Base-by-base conservation (phyloP, 2,329 filamentous ascomycete species). In the Aspergillus japonicus region DNA sequence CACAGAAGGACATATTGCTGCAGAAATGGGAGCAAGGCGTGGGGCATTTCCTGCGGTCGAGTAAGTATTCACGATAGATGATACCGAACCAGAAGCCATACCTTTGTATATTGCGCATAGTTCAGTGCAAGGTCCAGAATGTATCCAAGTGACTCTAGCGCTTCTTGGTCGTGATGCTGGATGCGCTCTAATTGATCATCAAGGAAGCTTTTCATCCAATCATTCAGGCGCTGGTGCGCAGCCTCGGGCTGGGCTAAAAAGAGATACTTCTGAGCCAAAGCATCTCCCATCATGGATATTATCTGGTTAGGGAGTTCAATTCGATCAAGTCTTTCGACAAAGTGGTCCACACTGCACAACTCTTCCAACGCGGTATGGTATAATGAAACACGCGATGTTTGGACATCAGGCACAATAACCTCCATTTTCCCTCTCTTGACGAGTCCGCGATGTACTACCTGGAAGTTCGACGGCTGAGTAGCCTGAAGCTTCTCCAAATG, bases 281-380 rank as follows among this genome's bases (percentile, higher is more conserved):
- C 89, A 69, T 96, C 90, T 2, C 84, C 85, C 14, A 96, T 78
- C 4, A 90, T 86, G 5, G 92, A 90, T 47, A 92, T 86, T 2
- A 96, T 81, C 74, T 96, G 92, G 63, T 90, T 92, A 0, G 92
- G 92, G 47, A 92, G 78, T 73, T 95, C 90, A 26, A 96, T 87
- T 65, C 83, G 89, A 66, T 96, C 91, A 8, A 96, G 75, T 58
- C 85, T 89, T 49, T 85, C 83, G 5, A 92, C 87, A 61, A 96
- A 88, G 53, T 85, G 82, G 24, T 86, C 80, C 12, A 87, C 87
- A 62, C 82, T 87, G 66, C 92, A 89, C 56, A 96, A 86, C 69
- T 96, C 92, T 70, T 96, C 91, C 5, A 96, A 75, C 3, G 85
- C 75, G 47, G 69, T 79, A 62, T 71, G 77, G 8, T 71, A 75